Conservation (phyloP, 169 alveolate species). For the Perkinsus marinus region DNA sequence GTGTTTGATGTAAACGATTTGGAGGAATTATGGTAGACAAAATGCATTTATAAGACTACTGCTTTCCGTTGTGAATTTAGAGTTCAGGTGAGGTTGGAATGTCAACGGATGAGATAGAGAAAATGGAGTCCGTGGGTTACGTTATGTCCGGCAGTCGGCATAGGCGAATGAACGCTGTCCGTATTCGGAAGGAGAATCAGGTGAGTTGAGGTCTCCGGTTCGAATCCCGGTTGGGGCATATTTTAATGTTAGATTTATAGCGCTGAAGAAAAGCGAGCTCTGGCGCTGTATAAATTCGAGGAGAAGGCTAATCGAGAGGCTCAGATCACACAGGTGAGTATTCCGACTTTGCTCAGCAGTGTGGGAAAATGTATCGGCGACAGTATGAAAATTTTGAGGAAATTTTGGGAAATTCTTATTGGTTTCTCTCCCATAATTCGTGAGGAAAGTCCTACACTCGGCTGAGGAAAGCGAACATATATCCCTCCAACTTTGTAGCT, state of each 20-base stretch:
- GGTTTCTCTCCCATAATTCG: no score
- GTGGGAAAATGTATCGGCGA: no score
- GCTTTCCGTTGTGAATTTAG: no score
- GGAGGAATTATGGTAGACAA: no score
- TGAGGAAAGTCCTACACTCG: no score
- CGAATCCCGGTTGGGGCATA: not conserved
- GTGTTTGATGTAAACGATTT: no score
- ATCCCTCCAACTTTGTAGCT: no score
- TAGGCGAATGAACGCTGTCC: slow-evolving; percentile 72
- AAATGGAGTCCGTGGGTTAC: slow-evolving; percentile 71
- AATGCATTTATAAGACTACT: no score
- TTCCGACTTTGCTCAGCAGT: no score
- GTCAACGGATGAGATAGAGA: slow-evolving; percentile 72
- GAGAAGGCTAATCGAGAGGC: not conserved
- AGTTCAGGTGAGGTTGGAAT: slow-evolving; percentile 71
- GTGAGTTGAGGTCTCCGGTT: slow-evolving; percentile 40
- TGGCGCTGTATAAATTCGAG: not conserved
- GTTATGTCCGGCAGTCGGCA: slow-evolving; percentile 79
- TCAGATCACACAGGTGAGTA: not conserved
- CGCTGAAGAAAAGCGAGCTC: not conserved
- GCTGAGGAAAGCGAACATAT: no score
- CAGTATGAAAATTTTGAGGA: no score
- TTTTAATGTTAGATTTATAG: not conserved
- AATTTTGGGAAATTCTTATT: no score
- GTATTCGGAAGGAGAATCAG: slow-evolving; percentile 67